Conservation (phyloP, 1,284 basidiomycete species). For the Apiotrichum gracile region DNA sequence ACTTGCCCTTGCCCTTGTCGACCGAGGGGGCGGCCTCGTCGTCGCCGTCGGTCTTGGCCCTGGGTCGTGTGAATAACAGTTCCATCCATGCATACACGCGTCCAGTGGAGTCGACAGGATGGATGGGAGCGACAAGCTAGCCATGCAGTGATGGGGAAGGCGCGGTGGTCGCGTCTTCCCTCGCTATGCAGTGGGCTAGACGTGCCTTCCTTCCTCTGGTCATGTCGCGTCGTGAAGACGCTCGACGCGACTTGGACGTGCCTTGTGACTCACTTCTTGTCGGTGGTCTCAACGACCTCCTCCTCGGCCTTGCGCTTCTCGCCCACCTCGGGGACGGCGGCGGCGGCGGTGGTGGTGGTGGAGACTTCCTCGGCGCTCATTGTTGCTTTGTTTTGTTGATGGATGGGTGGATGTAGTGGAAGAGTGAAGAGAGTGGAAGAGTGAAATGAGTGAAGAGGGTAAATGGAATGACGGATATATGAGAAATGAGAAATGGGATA, state of each 20-base stretch:
- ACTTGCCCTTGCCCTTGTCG: conserved; percentile 34
- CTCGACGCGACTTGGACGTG: too few species aligned
- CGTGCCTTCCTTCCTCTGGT: too few species aligned
- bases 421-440: neutral
- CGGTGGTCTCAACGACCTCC: conserved; percentile 11
- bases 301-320: conserved; percentile 33
- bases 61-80: conserved; percentile 3
- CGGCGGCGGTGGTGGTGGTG: conserved; percentile 2
- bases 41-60: conserved; percentile 23
- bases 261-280: conserved; percentile 32
- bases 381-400: conserved; percentile 2
- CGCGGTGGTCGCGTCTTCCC: neutral
- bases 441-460: neutral
- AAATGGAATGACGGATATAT: neutral
- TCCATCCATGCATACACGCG: neutral
- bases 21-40: conserved; percentile 10
- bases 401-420: conserved; percentile 2
- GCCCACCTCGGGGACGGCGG: conserved; percentile 13
- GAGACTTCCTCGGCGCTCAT: conserved; percentile 17
- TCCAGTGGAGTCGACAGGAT: neutral
- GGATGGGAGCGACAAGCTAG: neutral
- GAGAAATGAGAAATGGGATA: too few species aligned
- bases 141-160: too few species aligned
- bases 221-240: too few species aligned
- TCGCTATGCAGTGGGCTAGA: neutral